phyloP scores from a whole-genome alignment of 441 rosid genomes.

The Viola pubescens region DNA sequence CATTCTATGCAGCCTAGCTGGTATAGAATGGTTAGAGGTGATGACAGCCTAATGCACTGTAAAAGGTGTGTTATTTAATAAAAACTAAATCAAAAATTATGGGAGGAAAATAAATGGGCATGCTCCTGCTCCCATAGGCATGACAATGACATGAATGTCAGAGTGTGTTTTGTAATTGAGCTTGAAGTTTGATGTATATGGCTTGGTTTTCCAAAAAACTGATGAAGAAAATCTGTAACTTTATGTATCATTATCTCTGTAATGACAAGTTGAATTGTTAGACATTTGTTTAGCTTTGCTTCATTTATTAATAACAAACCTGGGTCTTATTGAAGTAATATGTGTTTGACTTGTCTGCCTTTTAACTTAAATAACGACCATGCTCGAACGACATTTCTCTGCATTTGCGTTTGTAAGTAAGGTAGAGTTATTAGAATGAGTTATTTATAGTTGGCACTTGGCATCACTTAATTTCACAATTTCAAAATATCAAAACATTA shows the following conservation, averaged over 20 bases:
- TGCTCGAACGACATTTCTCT: too few relatives aligned
- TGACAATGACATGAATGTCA: not conserved
- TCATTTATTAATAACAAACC: too few relatives aligned
- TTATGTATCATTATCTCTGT: constrained; percentile 1
- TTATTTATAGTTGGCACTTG: too few relatives aligned
- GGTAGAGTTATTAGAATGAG: too few relatives aligned
- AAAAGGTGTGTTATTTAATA: not conserved
- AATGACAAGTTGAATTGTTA: not conserved
- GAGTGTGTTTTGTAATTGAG: not conserved
- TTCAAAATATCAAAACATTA: too few relatives aligned
- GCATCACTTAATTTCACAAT: too few relatives aligned
- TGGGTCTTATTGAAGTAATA: too few relatives aligned
- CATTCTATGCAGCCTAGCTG: constrained; percentile 15
- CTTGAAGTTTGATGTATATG: constrained; percentile 1
- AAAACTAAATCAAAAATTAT: constrained; percentile 6
- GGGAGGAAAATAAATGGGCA: constrained; percentile 13
- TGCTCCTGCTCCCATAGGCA: constrained; percentile 5
- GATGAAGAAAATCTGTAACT: not conserved
- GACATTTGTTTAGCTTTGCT: too few relatives aligned
- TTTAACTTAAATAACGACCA: too few relatives aligned
- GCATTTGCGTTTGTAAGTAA: too few relatives aligned
- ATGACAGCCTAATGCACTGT: constrained; percentile 17
- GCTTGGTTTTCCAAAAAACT: constrained; percentile 5
- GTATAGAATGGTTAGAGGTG: constrained; percentile 19
- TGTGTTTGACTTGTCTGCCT: too few relatives aligned